Base-by-base conservation (phyloP, 805 yeast genomes). In the Yarrowia divulgata region DNA sequence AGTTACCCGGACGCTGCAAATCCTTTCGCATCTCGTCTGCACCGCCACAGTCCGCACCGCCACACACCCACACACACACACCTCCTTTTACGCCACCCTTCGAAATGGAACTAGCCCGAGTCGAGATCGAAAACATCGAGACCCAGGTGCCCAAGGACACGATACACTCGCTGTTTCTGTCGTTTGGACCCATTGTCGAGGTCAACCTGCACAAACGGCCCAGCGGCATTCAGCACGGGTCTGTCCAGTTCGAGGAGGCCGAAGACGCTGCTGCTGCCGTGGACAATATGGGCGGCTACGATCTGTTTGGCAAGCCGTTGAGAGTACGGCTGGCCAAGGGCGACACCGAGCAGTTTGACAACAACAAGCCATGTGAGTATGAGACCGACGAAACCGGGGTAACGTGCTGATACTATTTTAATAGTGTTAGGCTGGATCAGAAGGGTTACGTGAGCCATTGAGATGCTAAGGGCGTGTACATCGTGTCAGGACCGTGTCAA, bases 251-350 rank as follows among this genome's bases (percentile, higher is more conserved):
- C 66, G 78, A 75, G 50, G 70, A 71, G 14, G 72, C 71, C 8
- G 74, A 70, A 5, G 81, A 78, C 62, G 80, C 80, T 8, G 73
- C 67, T 40, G 75, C 77, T 3, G 80, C 80, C 0, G 72, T 77
- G 14, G 79, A 78, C 48, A 78, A 78, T 67, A 73, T 76, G 76
- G 73, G 77, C 23, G 73, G 73, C 8, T 62, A 76, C 2, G 73
- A 72, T 55, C 60, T 78, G 16, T 68, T 70, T 37, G 78, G 77
- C 18, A 62, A 70, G 45, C 71, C 70, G 10, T 52, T 77, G 29
- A 68, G 71, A 32, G 80, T 77, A 5, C 45, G 72, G 14, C 32
- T 49, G 16, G 71, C 74, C 14, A 72, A 68, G 54, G 69, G 72
- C 23, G 69, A 73, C 48, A 64, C 68, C 6, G 66, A 68, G 43